These are phyloP conservation scores for Alternaria sp. DNA, from an alignment of 2,329 filamentous ascomycete genomes.

Conservation along the genomic window DNA sequence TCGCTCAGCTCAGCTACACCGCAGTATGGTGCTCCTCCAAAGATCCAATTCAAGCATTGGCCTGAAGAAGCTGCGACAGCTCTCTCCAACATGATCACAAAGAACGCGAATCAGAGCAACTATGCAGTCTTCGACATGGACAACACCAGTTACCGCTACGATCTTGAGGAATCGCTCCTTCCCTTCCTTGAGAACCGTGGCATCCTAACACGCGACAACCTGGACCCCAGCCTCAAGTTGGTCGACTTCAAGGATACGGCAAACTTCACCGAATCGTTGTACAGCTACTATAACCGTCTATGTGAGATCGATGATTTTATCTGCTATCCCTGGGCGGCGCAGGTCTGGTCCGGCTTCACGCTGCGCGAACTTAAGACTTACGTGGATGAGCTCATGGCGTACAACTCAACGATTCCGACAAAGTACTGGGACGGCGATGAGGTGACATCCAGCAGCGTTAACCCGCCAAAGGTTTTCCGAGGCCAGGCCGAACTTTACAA, in stretches of 20 bases:
- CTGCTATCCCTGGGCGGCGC: constrained; percentile 43
- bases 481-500: constrained; percentile 42
- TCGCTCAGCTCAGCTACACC: constrained; percentile 18
- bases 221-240: constrained; percentile 40
- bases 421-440: constrained; percentile 40
- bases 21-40: constrained; percentile 25
- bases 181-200: constrained; percentile 44
- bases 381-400: constrained; percentile 42
- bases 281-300: constrained; percentile 42
- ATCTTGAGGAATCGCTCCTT: constrained; percentile 41
- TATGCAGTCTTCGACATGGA: constrained; percentile 46
- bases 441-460: constrained; percentile 27
- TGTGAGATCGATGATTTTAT: constrained; percentile 42
- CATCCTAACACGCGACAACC: constrained; percentile 39
- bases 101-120: constrained; percentile 43
- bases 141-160: constrained; percentile 43
- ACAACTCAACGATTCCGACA: constrained; percentile 33
- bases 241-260: constrained; percentile 45
- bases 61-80: constrained; percentile 35
- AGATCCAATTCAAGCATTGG: constrained; percentile 35
- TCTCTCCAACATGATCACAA: constrained; percentile 39
- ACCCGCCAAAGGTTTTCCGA: constrained; percentile 34
- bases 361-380: constrained; percentile 37
- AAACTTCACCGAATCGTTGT: constrained; percentile 42
- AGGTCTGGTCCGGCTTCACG: constrained; percentile 40